Base-by-base conservation (phyloP, 2,329 filamentous ascomycete species). In the Tolypocladium amazonense region DNA sequence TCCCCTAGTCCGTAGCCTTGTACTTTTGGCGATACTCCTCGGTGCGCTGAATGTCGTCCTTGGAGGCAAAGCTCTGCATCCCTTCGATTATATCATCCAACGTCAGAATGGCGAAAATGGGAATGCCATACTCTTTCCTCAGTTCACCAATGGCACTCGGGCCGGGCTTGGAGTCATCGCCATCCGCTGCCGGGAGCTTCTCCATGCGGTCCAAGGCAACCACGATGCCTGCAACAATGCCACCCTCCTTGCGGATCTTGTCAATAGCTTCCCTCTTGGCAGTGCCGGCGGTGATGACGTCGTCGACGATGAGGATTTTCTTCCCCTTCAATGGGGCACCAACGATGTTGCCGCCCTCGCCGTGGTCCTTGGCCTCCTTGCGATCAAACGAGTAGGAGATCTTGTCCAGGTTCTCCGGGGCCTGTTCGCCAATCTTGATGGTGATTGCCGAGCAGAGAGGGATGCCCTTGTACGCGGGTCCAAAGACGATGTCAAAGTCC, bases 401-500 rank as follows among this genome's bases (percentile, higher is more conserved):
- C 52, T 81, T 76, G 59, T 84, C 84, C 75, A 88, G 94, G 62
- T 80, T 83, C 57, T 77, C 75, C 23, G 83, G 77, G 63, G 90
- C 86, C 14, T 92, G 76, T 68, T 87, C 82, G 58, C 85, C 84
- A 15, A 97, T 83, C 73, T 92, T 88, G 71, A 89, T 84, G 43
- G 88, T 82, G 20, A 91, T 88, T 3, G 89, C 83, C 20, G 88
- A 87, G 53, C 89, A 89, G n/a, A 97, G 84, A 1, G 92, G 91
- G 65, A 97, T 96, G 53, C 94, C 94, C 79, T 97, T 99, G 81
- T 97, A 99, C 12, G 94, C 93, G 3, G 94, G 93, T 20, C 84
- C 92, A 74, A 97, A 97, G 69, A 97, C 81, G 67, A 97, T 83
- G 72, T 97, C 93, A 73, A 95, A 88, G 38, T 82, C 75, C 54